Evolutionary conservation across 805 yeast species (phyloP), one percentile per base, ranked within the genome.

Genomic region (Candida sphagnicola): DNA sequence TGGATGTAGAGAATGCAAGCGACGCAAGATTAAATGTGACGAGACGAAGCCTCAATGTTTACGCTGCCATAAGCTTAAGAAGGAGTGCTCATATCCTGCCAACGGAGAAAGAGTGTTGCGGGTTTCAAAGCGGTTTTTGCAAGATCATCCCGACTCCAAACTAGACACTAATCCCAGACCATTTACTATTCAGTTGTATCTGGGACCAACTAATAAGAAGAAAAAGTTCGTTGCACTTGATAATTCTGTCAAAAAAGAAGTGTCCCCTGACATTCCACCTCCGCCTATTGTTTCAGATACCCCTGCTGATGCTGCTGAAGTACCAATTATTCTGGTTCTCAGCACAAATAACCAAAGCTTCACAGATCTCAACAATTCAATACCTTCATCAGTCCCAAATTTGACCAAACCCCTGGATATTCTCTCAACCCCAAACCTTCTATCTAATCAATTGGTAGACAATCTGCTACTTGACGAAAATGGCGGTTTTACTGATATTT

Each of bases 11-110:
- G 72, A 66, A 42, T 67, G 72, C 44, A 67, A 66, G 43, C 52
- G 72, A 35, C 51, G 72, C n/a, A 67, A 67, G 41, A 66, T 67
- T 41, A 67, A 67, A 41, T 67, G 72, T 45, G 71, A 65, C 38
- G 72, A 67, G 51, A 52, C 45, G 14, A 62, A 54, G 40, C 67
- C 59, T 33, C 50, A 37, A 47, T 67, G 72, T 44, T 49, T 57
- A 50, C 67, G 60, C 42, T 67, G 72, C 41, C 46, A 55, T 4
- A 47, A 67, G 17, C 50, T 66, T 23, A 53, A 50, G 21, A 65
- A 64, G 38, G 47, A 37, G n/a, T 67, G 72, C 38, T 50, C 52
- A 16, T 67, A 67, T 40, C 71, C 72, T 3, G 44, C 41, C 29
- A 51, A 46, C 15, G 70, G 71, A 3, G 70, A 66, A 38, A 52